phyloP scores from a whole-genome alignment of 805 yeast genomes.

The Cyberlindnera galapagoensis region DNA sequence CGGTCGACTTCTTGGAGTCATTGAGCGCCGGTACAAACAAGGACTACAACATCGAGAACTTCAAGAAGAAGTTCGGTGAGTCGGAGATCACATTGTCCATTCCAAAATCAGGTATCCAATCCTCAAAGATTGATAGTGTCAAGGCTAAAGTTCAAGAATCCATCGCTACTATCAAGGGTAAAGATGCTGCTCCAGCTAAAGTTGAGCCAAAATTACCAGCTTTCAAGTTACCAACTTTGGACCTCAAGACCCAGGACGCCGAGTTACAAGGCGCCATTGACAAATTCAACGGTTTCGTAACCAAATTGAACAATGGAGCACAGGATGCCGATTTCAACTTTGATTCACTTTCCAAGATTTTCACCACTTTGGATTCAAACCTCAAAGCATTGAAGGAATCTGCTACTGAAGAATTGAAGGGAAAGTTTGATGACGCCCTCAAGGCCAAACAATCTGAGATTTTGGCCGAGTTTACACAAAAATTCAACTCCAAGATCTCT shows the following conservation, averaged over 20 bases:
- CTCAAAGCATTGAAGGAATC: slow-evolving; percentile 10
- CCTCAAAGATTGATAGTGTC: slow-evolving; percentile 26
- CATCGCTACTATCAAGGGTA: slow-evolving; percentile 8
- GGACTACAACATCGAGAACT: slow-evolving; percentile 28
- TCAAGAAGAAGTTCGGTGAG: slow-evolving; percentile 31
- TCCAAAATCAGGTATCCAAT: slow-evolving; percentile 33
- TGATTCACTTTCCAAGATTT: slow-evolving; percentile 9
- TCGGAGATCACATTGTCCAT: slow-evolving; percentile 33
- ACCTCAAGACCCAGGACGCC: slow-evolving; percentile 25
- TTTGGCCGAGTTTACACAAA: slow-evolving; percentile 50
- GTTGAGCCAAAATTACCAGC: slow-evolving; percentile 4
- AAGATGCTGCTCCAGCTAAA: slow-evolving; percentile 4
- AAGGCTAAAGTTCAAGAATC: slow-evolving; percentile 13
- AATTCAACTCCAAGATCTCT: slow-evolving; percentile 56
- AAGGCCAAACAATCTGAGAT: slow-evolving; percentile 44
- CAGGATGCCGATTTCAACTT: slow-evolving; percentile 11
- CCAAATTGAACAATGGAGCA: slow-evolving; percentile 19
- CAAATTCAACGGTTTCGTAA: slow-evolving; percentile 21
- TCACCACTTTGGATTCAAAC: slow-evolving; percentile 19
- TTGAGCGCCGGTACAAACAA: slow-evolving; percentile 16
- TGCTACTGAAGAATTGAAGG: slow-evolving; percentile 8
- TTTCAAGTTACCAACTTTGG: slow-evolving; percentile 22
- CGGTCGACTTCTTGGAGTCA: slow-evolving; percentile 44
- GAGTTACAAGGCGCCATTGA: slow-evolving; percentile 19
- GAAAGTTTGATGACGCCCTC: slow-evolving; percentile 19